Percentiles rank a stretch among this genome's conserved stretches.
Evolutionary conservation across 2,329 filamentous ascomycete genomes (phyloP).

Genomic region (Phyllosticta citrichinensis): DNA sequence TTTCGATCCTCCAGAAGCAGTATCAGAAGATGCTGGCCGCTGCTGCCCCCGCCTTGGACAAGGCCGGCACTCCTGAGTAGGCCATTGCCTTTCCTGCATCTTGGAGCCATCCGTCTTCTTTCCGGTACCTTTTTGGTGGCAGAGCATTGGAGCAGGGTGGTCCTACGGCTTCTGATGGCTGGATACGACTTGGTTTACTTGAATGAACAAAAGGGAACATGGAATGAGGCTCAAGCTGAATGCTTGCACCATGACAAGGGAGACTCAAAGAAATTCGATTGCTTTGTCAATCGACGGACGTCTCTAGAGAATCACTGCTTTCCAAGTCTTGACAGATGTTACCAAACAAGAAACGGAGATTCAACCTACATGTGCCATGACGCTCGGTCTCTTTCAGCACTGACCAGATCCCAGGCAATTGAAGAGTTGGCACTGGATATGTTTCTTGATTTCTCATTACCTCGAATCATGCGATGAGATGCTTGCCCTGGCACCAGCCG

Average conservation of each 20-base stretch:
- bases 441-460: background rate
- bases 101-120: background rate
- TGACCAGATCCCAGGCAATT: background rate
- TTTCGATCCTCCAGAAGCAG: conserved; percentile 13
- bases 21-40: conserved; percentile 8
- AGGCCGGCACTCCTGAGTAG: background rate
- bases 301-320: background rate
- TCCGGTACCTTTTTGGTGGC: background rate
- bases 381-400: background rate
- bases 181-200: background rate
- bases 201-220: background rate
- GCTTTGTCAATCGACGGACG: background rate
- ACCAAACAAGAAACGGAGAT: background rate
- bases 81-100: background rate
- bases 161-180: background rate
- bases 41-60: background rate
- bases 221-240: background rate
- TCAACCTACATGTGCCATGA: background rate
- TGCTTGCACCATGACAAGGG: no score
- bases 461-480: background rate
- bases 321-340: background rate
- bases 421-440: background rate
- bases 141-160: background rate
- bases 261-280: background rate
- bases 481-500: background rate